Evolutionary conservation across 2,329 filamentous ascomycete genomes (phyloP), one percentile per base, ranked within the genome.

Genomic region (Chaetomium olivaceum): DNA sequence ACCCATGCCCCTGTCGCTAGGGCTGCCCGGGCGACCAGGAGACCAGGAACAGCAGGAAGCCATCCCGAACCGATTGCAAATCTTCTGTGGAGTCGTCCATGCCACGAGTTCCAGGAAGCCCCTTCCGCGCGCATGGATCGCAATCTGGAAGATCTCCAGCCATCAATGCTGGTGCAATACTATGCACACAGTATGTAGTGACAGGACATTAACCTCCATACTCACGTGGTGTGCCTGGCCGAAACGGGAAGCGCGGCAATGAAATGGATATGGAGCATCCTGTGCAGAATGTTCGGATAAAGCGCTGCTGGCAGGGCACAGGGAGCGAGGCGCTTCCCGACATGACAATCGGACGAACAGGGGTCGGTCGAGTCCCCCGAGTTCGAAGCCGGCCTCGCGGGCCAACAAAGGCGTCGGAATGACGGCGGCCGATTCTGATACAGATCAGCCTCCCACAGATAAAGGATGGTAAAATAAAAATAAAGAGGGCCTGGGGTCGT

Each of bases 51-150:
- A 55, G 51, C n/a, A 36, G 36, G 43, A 25, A 9, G 59, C 36
- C 55, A 52, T 46, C 55, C 43, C 19, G 33, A 36, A 8, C 33
- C 33, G 50, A 54, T 43, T 25, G 65, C 58, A 51, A 62, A 65
- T 67, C 65, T 21, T 59, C 52, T 64, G 62, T 57, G 62, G 56
- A 33, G 58, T 57, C 59, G 31, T 43, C 39, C 39, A 19, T n/a
- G 21, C 54, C 36, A 23, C 39, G 23, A 14, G 50, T 63, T 65
- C 56, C 65, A 36, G 59, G 62, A 43, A 43, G 52, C 6, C 25
- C 60, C 55, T 63, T 65, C 65, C 25, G 52, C 31, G 48, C 31
- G 59, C 62, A 67, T 64, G 62, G 62, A 60, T 25, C 25, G 31
- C 50, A 64, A 65, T 56, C 25, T 60, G 48, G 43, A 52, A 57